A percentile compares a stretch with the other conserved stretches of the same genome.
Conservation (phyloP, 768 basidiomycete genomes). For the Pleurotus salmoneostramineus region DNA sequence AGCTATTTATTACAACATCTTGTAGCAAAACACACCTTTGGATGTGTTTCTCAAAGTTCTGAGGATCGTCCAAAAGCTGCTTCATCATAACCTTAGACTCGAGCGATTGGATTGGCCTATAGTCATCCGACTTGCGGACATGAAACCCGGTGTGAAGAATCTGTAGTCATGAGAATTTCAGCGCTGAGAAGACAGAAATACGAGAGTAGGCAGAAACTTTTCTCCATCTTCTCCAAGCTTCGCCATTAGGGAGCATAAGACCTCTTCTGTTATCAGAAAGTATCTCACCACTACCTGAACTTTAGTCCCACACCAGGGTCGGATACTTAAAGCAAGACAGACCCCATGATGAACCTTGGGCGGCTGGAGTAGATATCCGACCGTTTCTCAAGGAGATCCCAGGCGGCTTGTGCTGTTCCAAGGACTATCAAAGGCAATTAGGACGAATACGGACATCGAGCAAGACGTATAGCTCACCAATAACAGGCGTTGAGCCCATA, state of each 20-base stretch:
- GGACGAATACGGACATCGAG: neutral
- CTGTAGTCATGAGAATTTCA: constrained; percentile 14
- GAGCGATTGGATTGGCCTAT: constrained; percentile 41
- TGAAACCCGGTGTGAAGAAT: constrained; percentile 42
- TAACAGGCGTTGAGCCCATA: constrained; percentile 37
- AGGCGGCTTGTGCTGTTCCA: constrained; percentile 40
- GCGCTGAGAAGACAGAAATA: neutral
- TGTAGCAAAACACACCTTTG: constrained; percentile 24
- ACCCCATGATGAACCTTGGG: constrained; percentile 42
- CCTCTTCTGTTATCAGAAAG: constrained; percentile 42
- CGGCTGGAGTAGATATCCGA: constrained; percentile 44
- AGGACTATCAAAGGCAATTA: constrained; percentile 24
- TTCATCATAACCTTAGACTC: constrained; percentile 42
- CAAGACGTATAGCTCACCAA: constrained; percentile 19
- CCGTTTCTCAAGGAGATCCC: constrained; percentile 44
- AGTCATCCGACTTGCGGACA: constrained; percentile 34
- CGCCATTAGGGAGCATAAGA: constrained; percentile 38
- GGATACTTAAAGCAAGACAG: constrained; percentile 8
- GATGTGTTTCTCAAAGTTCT: constrained; percentile 34
- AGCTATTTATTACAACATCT: neutral
- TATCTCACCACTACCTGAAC: constrained; percentile 34
- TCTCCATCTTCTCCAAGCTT: constrained; percentile 44
- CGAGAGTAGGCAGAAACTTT: constrained; percentile 24
- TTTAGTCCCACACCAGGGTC: neutral
- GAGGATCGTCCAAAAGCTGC: constrained; percentile 34